A percentile compares a stretch with the other conserved stretches of the same genome.
Evolutionary conservation across 306 rosid species (phyloP).

Genomic region (Psophocarpus tetragonolobus): DNA sequence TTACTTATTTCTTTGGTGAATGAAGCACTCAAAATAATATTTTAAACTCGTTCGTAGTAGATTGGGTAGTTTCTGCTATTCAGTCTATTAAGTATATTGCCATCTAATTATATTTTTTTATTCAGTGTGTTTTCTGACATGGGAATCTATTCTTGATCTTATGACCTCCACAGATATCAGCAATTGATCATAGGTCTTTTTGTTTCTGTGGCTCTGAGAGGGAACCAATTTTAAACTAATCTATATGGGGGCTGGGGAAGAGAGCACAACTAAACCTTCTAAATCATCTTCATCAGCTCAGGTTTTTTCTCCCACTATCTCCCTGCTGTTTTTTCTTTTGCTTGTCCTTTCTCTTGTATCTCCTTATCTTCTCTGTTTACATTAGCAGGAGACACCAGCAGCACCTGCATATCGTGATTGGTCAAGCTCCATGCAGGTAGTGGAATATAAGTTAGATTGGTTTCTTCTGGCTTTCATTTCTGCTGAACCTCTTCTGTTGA

Average conservation of each 20-base stretch:
- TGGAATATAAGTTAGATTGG: slow-evolving; percentile 23
- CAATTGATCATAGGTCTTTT: slow-evolving; percentile 22
- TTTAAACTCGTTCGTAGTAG: slow-evolving; percentile 3
- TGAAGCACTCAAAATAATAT: background rate
- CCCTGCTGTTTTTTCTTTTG: background rate
- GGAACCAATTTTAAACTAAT: slow-evolving; percentile 29
- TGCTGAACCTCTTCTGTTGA: background rate
- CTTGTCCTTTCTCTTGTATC: background rate
- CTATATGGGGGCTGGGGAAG: slow-evolving; percentile 93
- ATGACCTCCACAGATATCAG: slow-evolving; percentile 37
- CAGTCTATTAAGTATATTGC: background rate
- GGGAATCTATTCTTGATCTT: slow-evolving; percentile 25
- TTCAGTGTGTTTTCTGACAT: slow-evolving; percentile 24
- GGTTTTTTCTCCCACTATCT: slow-evolving; percentile 44
- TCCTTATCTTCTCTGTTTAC: slow-evolving; percentile 10
- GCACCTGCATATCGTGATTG: slow-evolving; percentile 88
- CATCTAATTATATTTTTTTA: background rate
- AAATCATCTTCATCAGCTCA: slow-evolving; percentile 59
- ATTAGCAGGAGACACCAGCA: slow-evolving; percentile 63
- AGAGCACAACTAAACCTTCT: slow-evolving; percentile 75
- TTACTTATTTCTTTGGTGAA: slow-evolving; percentile 21
- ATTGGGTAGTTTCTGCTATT: slow-evolving; percentile 18
- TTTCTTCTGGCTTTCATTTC: slow-evolving; percentile 1
- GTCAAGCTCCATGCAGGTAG: slow-evolving; percentile 91
- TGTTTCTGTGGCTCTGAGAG: slow-evolving; percentile 27